Evolutionary conservation across 106 monocot genomes (phyloP).

Genomic region (Hemerocallis citrina): DNA sequence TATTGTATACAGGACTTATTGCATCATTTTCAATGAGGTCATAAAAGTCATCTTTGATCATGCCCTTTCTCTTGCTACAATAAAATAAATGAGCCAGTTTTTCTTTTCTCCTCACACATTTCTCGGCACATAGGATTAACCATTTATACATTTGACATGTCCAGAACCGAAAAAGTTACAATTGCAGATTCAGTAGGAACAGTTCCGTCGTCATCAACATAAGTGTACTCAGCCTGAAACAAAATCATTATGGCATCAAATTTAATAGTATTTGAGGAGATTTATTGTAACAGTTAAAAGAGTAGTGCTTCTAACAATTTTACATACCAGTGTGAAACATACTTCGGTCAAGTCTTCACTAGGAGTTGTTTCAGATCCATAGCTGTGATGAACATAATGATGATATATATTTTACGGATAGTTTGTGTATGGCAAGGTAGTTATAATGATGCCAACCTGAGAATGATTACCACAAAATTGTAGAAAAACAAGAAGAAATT

Average conservation of each 20-base stretch:
- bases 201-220: conserved; percentile 15
- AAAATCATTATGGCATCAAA: neutral
- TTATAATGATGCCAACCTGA: no score
- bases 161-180: neutral
- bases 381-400: conserved; percentile 43
- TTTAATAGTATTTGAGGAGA: neutral
- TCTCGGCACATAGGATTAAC: neutral
- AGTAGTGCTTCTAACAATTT: neutral
- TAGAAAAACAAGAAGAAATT: no score
- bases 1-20: no score
- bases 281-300: neutral
- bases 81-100: no score
- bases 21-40: no score
- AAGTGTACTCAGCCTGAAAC: conserved; percentile 55
- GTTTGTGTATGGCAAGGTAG: neutral
- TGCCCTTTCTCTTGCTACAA: no score
- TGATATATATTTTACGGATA: no score
- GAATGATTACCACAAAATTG: neutral
- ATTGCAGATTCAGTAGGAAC: conserved; percentile 8
- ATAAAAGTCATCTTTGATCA: no score
- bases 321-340: conserved; percentile 49
- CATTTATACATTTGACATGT: neutral
- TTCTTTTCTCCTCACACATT: no score
- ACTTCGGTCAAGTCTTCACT: conserved; percentile 68
- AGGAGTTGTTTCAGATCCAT: conserved; percentile 76